phyloP scores from a whole-genome alignment of 768 basidiomycete species.

The Plicaturopsis crispa region DNA sequence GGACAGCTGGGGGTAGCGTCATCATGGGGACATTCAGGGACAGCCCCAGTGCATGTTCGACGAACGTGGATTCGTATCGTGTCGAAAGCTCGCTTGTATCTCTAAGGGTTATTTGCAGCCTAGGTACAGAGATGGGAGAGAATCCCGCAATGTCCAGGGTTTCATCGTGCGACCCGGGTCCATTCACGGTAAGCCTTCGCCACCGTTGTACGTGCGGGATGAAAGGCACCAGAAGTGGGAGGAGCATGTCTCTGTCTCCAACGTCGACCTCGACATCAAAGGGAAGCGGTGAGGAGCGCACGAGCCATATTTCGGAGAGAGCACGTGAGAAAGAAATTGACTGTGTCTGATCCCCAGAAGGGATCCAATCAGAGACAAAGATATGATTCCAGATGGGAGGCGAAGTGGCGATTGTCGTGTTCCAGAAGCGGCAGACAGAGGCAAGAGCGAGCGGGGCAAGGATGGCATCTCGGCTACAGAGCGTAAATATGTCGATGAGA shows the following conservation, averaged over 20 bases:
- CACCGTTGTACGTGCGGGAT: slow-evolving; percentile 51
- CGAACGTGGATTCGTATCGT: slow-evolving; percentile 10
- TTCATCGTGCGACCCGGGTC: slow-evolving; percentile 7
- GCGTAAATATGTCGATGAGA: slow-evolving; percentile 51
- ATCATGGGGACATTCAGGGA: slow-evolving; percentile 43
- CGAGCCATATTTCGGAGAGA: slow-evolving; percentile 48
- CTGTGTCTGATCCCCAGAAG: slow-evolving; percentile 32
- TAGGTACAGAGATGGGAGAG: slow-evolving; percentile 12
- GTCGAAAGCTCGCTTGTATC: slow-evolving; percentile 5
- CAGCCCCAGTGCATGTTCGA: slow-evolving; percentile 13
- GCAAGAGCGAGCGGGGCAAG: slow-evolving; percentile 40
- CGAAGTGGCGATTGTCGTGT: slow-evolving; percentile 39
- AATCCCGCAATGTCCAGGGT: slow-evolving; percentile 5
- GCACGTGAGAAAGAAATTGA: slow-evolving; percentile 29
- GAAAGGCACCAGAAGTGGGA: slow-evolving; percentile 60
- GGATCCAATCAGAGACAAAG: no score
- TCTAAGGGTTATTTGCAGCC: neutral
- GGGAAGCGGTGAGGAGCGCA: slow-evolving; percentile 42
- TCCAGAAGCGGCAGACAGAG: slow-evolving; percentile 55
- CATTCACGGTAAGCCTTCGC: slow-evolving; percentile 34
- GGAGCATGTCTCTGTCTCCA: slow-evolving; percentile 38
- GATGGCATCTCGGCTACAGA: slow-evolving; percentile 23
- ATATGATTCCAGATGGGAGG: slow-evolving; percentile 59
- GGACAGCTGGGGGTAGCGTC: slow-evolving; percentile 37
- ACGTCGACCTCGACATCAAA: slow-evolving; percentile 49